A percentile compares a stretch with the other conserved stretches of the same genome.
phyloP scores from a whole-genome alignment of 441 rosid genomes.

The Capsella rubella region DNA sequence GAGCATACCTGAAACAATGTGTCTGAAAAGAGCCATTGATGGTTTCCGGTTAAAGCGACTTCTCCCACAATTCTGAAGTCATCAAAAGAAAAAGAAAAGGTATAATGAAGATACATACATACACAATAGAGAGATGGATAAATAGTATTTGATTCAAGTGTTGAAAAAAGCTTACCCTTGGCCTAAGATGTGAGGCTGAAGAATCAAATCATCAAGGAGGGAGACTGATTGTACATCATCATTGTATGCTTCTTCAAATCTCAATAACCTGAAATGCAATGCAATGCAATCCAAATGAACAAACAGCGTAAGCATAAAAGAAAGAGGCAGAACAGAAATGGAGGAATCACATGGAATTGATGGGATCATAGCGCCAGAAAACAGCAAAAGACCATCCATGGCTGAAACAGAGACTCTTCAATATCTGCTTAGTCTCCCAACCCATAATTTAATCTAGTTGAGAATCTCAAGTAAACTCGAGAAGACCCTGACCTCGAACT shows the following conservation, averaged over 20 bases:
- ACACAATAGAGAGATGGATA: not conserved
- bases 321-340: not conserved
- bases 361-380: conserved; percentile 76
- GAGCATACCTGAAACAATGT: conserved; percentile 56
- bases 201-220: conserved; percentile 60
- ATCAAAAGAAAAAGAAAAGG: conserved; percentile 18
- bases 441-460: conserved; percentile 45
- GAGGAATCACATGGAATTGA: conserved; percentile 67
- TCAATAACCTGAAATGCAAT: conserved; percentile 61
- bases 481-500: conserved; percentile 22
- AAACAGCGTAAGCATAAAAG: too few relatives aligned
- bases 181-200: conserved; percentile 68
- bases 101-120: conserved; percentile 29
- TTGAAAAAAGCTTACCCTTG: conserved; percentile 70
- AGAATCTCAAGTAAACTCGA: not conserved
- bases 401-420: conserved; percentile 68
- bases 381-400: conserved; percentile 90
- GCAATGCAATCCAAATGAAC: too few relatives aligned
- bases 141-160: not conserved
- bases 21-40: conserved; percentile 74
- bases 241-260: conserved; percentile 70
- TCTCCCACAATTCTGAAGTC: conserved; percentile 70
- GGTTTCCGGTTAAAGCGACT: conserved; percentile 72
- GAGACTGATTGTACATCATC: conserved; percentile 67
- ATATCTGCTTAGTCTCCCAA: conserved; percentile 58